phyloP scores from a whole-genome alignment of 2,329 filamentous ascomycete species.

The Alternaria novae-zelandiae region DNA sequence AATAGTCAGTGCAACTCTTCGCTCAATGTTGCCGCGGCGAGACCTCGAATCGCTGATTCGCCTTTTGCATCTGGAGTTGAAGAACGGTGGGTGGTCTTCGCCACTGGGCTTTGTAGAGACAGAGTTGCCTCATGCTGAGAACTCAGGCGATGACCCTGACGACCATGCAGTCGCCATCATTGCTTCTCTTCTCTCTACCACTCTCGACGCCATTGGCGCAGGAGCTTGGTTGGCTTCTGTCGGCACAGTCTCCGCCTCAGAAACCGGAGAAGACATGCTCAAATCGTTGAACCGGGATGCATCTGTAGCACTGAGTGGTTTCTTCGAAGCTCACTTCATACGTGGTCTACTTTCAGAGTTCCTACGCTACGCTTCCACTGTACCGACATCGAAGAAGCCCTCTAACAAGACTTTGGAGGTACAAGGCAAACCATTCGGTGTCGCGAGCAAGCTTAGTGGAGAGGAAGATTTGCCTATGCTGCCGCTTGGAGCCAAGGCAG shows the following conservation, averaged over 20 bases:
- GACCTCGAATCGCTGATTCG: slow-evolving; percentile 76
- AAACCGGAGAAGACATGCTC: slow-evolving; percentile 69
- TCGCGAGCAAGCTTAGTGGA: slow-evolving; percentile 31
- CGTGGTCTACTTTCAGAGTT: slow-evolving; percentile 70
- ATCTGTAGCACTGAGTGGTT: slow-evolving; percentile 72
- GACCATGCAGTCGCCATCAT: slow-evolving; percentile 75
- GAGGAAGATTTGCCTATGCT: slow-evolving; percentile 60
- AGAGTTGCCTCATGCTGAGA: slow-evolving; percentile 31
- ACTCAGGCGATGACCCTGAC: slow-evolving; percentile 61
- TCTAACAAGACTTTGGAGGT: slow-evolving; percentile 40
- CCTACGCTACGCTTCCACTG: slow-evolving; percentile 59
- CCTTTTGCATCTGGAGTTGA: slow-evolving; percentile 74
- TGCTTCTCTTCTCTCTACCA: slow-evolving; percentile 72
- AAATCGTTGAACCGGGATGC: slow-evolving; percentile 71
- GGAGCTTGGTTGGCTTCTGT: slow-evolving; percentile 69
- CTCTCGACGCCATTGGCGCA: slow-evolving; percentile 76
- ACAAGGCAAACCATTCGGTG: slow-evolving; percentile 58
- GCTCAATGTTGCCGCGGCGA: slow-evolving; percentile 67
- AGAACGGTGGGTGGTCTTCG: slow-evolving; percentile 77
- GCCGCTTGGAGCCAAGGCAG: slow-evolving; percentile 74
- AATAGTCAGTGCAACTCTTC: slow-evolving; percentile 68
- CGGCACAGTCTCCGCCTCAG: slow-evolving; percentile 59
- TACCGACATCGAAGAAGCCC: slow-evolving; percentile 40
- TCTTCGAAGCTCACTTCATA: slow-evolving; percentile 72
- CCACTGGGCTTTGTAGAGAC: slow-evolving; percentile 68